Evolutionary conservation across 148 eudicot species (phyloP).

Genomic region (Amaranthus palmeri): DNA sequence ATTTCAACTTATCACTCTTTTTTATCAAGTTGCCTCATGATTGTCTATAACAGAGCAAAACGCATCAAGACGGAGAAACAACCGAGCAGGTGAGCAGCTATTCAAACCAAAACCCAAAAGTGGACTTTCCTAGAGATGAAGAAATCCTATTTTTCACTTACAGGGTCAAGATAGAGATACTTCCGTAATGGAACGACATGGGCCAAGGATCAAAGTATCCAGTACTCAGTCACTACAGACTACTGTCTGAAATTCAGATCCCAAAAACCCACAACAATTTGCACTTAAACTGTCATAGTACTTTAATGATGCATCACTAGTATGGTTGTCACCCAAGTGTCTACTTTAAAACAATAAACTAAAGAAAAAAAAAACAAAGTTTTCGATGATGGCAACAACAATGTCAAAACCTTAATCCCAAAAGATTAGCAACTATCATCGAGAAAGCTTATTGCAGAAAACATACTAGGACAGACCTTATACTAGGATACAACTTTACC

Average conservation of each 20-base stretch:
- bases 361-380: not conserved
- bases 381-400: too few species aligned
- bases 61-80: too few species aligned
- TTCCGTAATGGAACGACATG: too few species aligned
- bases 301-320: not conserved
- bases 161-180: too few species aligned
- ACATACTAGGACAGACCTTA: too few species aligned
- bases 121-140: not conserved
- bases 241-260: not conserved
- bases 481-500: slow-evolving; percentile 28
- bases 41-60: not conserved
- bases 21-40: not conserved
- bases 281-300: not conserved
- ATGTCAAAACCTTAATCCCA: too few species aligned
- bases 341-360: not conserved
- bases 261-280: not conserved
- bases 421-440: not conserved
- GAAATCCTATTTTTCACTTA: not conserved
- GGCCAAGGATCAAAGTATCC: not conserved
- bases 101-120: not conserved
- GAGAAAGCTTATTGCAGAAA: not conserved
- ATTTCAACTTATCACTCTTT: not conserved
- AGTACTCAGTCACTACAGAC: too few species aligned
- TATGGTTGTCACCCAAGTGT: not conserved
- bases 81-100: too few species aligned